These are phyloP conservation scores for Apiotrichum domesticum DNA, from an alignment of 1,284 basidiomycete genomes.

Conservation along the genomic window DNA sequence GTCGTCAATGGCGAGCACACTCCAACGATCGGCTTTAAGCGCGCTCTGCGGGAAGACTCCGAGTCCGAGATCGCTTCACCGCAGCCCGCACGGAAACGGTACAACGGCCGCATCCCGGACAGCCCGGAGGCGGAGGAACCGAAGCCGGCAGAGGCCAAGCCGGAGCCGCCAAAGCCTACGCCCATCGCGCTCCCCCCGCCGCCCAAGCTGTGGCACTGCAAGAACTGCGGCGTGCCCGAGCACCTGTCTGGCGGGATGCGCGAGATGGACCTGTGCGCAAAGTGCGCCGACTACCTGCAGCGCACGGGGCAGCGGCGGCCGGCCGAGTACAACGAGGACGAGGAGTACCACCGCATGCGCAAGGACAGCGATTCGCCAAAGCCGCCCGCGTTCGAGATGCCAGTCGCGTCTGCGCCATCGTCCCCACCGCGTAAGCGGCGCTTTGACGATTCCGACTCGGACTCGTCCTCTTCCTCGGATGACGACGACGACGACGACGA, in stretches of 20 bases:
- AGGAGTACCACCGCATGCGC: slow-evolving; percentile 58
- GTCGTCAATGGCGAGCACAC: slow-evolving; percentile 22
- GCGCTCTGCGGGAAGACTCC: slow-evolving; percentile 27
- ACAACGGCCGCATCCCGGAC: slow-evolving; percentile 18
- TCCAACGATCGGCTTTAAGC: slow-evolving; percentile 21
- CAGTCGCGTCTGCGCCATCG: background rate
- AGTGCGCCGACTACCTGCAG: slow-evolving; percentile 64
- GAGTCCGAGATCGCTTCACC: slow-evolving; percentile 16
- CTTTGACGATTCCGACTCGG: slow-evolving; percentile 17
- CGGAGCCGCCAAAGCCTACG: background rate
- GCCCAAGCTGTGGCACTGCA: slow-evolving; percentile 80
- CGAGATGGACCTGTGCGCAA: slow-evolving; percentile 83
- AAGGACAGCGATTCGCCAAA: slow-evolving; percentile 29
- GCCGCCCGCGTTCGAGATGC: slow-evolving; percentile 13
- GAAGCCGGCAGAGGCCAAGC: slow-evolving; percentile 1
- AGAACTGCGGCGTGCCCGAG: slow-evolving; percentile 83
- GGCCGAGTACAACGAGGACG: slow-evolving; percentile 47
- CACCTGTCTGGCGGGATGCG: slow-evolving; percentile 71
- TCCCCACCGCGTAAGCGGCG: slow-evolving; percentile 3
- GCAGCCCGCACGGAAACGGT: slow-evolving; percentile 20
- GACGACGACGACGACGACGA: slow-evolving; percentile 17
- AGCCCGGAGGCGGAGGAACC: slow-evolving; percentile 19
- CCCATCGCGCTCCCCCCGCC: background rate
- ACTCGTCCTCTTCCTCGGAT: slow-evolving; percentile 23
- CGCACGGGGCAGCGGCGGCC: slow-evolving; percentile 19